phyloP scores from a whole-genome alignment of 768 basidiomycete genomes.

The Hysterangium stoloniferum region DNA sequence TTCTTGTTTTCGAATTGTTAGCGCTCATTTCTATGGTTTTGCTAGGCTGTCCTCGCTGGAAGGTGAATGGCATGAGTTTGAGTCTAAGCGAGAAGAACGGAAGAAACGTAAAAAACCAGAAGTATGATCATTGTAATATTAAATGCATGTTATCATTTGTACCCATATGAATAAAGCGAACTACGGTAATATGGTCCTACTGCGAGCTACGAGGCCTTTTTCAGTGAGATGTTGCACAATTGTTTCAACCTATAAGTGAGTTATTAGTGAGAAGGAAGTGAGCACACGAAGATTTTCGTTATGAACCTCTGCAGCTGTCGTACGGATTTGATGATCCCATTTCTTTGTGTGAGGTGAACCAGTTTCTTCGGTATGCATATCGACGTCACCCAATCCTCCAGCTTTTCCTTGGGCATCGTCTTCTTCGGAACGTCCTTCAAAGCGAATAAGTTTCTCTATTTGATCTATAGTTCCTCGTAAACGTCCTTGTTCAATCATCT shows the following conservation, averaged over 20 bases:
- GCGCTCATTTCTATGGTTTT: background rate
- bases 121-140: constrained; percentile 12
- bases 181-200: constrained; percentile 18
- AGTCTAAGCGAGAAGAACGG: constrained; percentile 86
- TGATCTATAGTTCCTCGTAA: constrained; percentile 93
- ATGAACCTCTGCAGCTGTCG: constrained; percentile 75
- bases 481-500: constrained; percentile 98
- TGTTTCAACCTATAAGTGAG: constrained; percentile 58
- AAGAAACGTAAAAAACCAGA: constrained; percentile 60
- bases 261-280: background rate
- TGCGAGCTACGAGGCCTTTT: constrained; percentile 50
- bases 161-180: constrained; percentile 2
- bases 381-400: constrained; percentile 82
- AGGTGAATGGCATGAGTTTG: constrained; percentile 98
- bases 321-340: constrained; percentile 92
- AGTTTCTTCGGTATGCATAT: constrained; percentile 81
- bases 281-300: background rate
- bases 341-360: constrained; percentile 86
- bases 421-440: constrained; percentile 80
- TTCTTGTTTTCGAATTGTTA: background rate
- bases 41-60: constrained; percentile 67
- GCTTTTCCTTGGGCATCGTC: constrained; percentile 93
- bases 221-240: constrained; percentile 78
- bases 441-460: constrained; percentile 90
- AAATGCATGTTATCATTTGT: background rate